A percentile compares a stretch with the other conserved stretches of the same genome.
These are phyloP conservation scores for Microbotryomycetes sp. DNA, from an alignment of 1,284 basidiomycete species.

Conservation along the genomic window DNA sequence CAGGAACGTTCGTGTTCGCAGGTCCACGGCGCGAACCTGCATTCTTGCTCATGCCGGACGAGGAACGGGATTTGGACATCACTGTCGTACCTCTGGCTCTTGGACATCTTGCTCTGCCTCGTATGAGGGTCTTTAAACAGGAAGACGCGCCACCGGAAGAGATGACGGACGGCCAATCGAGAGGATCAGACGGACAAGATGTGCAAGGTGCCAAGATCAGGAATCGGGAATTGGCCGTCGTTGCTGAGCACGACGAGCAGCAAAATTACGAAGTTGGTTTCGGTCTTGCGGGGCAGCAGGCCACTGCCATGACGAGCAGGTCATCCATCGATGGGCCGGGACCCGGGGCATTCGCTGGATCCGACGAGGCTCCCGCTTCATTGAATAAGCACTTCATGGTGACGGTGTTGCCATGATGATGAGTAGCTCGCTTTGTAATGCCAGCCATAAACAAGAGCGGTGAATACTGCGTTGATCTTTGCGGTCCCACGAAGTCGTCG, in stretches of 20 bases:
- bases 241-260: not conserved
- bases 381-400: not conserved
- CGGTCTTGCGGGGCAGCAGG: too few species aligned
- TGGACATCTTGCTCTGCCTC: slow-evolving; percentile 11
- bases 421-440: too few species aligned
- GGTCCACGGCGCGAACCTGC: slow-evolving; percentile 60
- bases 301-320: too few species aligned
- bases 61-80: slow-evolving; percentile 13
- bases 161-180: not conserved
- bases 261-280: too few species aligned
- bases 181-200: too few species aligned
- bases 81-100: slow-evolving; percentile 17
- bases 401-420: not conserved
- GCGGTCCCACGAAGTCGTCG: too few species aligned
- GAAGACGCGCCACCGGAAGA: not conserved
- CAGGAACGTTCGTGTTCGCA: slow-evolving; percentile 57
- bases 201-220: too few species aligned
- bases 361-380: too few species aligned
- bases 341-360: too few species aligned
- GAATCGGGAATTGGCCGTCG: not conserved
- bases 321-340: too few species aligned
- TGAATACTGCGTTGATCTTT: too few species aligned
- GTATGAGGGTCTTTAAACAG: slow-evolving; percentile 19
- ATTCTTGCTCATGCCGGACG: slow-evolving; percentile 61
- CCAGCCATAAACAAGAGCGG: too few species aligned